Percentiles rank a stretch among this genome's conserved stretches.
These are phyloP conservation scores for Fusarium poae DNA, from an alignment of 2,329 filamentous ascomycete genomes.

Conservation along the genomic window DNA sequence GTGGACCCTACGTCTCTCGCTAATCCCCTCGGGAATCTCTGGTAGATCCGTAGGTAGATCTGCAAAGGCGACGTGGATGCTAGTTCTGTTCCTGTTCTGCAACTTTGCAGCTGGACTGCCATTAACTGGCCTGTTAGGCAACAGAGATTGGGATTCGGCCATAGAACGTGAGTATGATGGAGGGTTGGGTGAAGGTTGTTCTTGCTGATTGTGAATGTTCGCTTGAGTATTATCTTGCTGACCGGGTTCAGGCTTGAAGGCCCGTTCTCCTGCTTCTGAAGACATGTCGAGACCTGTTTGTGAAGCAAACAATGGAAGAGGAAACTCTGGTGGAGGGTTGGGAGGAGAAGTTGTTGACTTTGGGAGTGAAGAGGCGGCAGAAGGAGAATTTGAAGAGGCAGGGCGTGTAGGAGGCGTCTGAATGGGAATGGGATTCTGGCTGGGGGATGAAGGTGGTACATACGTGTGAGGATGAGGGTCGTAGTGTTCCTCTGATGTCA, in stretches of 20 bases:
- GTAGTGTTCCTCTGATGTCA: slow-evolving; percentile 72
- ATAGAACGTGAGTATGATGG: slow-evolving; percentile 26
- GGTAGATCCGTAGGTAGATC: slow-evolving; percentile 60
- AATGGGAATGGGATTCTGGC: slow-evolving; percentile 19
- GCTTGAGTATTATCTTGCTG: slow-evolving; percentile 19
- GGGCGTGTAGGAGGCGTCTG: slow-evolving; percentile 17
- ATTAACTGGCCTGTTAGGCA: slow-evolving; percentile 37
- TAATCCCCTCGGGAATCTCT: slow-evolving; percentile 64
- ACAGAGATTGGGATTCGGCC: slow-evolving; percentile 25
- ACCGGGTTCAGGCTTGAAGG: slow-evolving; percentile 10
- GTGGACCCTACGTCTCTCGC: slow-evolving; percentile 54
- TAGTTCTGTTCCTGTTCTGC: slow-evolving; percentile 58
- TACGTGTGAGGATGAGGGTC: slow-evolving; percentile 66
- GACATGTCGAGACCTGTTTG: slow-evolving; percentile 22
- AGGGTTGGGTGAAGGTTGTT: slow-evolving; percentile 21
- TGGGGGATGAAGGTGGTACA: slow-evolving; percentile 56
- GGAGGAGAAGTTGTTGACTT: slow-evolving; percentile 30
- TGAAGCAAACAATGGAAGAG: slow-evolving; percentile 27
- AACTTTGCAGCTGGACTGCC: slow-evolving; percentile 62
- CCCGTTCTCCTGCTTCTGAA: slow-evolving; percentile 17
- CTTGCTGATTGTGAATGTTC: slow-evolving; percentile 8
- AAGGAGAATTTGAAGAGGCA: slow-evolving; percentile 9
- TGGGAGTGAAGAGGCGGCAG: slow-evolving; percentile 21
- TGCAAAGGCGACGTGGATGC: slow-evolving; percentile 49
- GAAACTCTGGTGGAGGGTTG: slow-evolving; percentile 35